Base-by-base conservation (phyloP, 352 stramenopile species). In the Thraustotheca clavata region DNA sequence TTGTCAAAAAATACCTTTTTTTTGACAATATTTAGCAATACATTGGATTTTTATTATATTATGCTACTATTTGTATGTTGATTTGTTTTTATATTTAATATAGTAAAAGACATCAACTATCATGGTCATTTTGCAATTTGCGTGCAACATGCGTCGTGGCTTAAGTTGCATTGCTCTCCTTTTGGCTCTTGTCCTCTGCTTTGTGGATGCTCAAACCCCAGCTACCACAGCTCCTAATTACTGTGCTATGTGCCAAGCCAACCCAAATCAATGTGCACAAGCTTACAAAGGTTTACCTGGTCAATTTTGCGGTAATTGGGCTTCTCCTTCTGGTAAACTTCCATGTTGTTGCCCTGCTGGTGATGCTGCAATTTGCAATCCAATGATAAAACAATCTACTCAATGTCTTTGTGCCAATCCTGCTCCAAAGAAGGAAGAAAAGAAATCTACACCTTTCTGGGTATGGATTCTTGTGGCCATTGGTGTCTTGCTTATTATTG, bases 391-490 rank as follows among this genome's bases (percentile, higher is more conserved):
- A n/a, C 9, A 41, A 8, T n/a, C 4, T 2, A 47, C 46, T 18
- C 9, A n/a, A 8, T 61, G 52, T 38, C 18, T 38, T 1, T 61
- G 52, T n/a, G 24, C 22, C 52, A 47, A 36, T 8, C 14, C 12
- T 9, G 9, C 34, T 24, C 43, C 43, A 31, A 24, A 24, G 2
- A 9, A 24, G 16, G 16, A 16, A 16, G 38, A 43, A 18, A 52
- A 46, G 29, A 36, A 22, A n/a, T 3, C 8, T 18, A 61, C 34
- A 16, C 18, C 52, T 34, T 46, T 22, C 18, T 61, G 52, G 52
- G 52, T 61, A 9, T 61, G 52, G 52, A 22, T 61, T 29, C 31
- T 41, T 26, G 52, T 61, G 6, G 52, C 52, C 34, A 46, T 61
- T 6, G 52, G 52, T 47, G 34, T 24, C 18, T 22, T 49, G 16